Percentiles rank a stretch among this genome's conserved stretches.
These are phyloP conservation scores for Colletotrichum ledebouriae DNA, from an alignment of 2,329 filamentous ascomycete species.

Conservation along the genomic window DNA sequence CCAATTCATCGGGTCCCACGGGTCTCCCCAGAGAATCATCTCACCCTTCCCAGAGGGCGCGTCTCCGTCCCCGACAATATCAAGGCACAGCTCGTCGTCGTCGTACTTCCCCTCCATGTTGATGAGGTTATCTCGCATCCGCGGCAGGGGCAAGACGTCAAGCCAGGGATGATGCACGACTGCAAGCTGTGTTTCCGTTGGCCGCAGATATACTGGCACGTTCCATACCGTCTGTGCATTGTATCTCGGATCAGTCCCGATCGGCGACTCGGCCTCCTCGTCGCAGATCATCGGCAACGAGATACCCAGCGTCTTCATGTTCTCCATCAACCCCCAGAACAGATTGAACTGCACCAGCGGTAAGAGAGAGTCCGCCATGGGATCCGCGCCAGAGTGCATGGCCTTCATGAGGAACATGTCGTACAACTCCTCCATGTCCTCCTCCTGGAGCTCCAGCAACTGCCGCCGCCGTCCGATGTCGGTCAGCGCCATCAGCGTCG, in stretches of 20 bases:
- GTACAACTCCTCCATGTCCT: conserved; percentile 33
- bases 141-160: conserved; percentile 53
- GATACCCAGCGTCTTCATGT: conserved; percentile 46
- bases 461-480: conserved; percentile 19
- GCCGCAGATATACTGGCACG: conserved; percentile 35
- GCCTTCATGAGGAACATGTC: conserved; percentile 28
- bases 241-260: conserved; percentile 17
- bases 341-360: conserved; percentile 56
- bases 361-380: conserved; percentile 24
- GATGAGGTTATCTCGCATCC: conserved; percentile 52
- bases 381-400: neutral
- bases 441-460: conserved; percentile 3
- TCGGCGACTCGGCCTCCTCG: conserved; percentile 42
- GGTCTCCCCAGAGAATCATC: conserved; percentile 63
- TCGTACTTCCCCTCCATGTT: conserved; percentile 34
- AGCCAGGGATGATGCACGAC: conserved; percentile 53
- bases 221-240: neutral
- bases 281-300: conserved; percentile 40
- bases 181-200: conserved; percentile 49
- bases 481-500: conserved; percentile 18
- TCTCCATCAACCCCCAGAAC: conserved; percentile 68
- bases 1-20: conserved; percentile 60
- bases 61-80: conserved; percentile 23
- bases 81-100: conserved; percentile 42
- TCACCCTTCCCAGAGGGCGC: conserved; percentile 45